These are phyloP conservation scores for Leccinum truebloodii DNA, from an alignment of 768 basidiomycete species.

Conservation along the genomic window DNA sequence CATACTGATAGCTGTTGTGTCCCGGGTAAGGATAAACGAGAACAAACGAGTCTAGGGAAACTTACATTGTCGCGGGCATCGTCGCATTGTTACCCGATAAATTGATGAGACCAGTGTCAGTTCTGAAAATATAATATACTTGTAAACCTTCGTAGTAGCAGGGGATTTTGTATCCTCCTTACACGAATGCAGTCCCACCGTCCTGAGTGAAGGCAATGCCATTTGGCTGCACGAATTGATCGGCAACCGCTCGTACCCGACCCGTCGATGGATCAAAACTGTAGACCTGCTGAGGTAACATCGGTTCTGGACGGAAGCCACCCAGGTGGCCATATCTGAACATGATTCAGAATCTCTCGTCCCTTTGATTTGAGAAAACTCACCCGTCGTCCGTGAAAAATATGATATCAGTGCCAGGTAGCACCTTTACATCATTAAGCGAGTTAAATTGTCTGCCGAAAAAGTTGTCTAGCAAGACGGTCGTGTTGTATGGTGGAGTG, in stretches of 20 bases:
- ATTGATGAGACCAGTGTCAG: neutral
- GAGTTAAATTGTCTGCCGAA: constrained; percentile 1
- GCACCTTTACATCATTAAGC: neutral
- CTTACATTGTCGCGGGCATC: neutral
- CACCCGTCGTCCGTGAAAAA: neutral
- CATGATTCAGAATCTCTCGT: neutral
- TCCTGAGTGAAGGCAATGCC: neutral
- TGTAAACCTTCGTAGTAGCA: neutral
- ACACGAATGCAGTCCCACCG: neutral
- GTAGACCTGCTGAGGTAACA: neutral
- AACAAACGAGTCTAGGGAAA: neutral
- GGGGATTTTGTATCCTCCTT: neutral
- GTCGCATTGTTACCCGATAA: neutral
- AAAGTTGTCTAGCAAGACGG: constrained; percentile 1
- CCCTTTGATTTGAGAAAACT: neutral
- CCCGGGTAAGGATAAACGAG: neutral
- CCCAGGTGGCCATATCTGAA: neutral
- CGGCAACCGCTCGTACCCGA: neutral
- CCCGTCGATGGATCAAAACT: neutral
- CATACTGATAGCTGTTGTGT: neutral
- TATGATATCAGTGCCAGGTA: neutral
- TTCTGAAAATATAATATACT: neutral
- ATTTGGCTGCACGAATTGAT: neutral
- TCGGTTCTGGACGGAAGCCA: neutral
- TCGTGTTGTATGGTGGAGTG: neutral